Evolutionary conservation across 2,329 filamentous ascomycete genomes (phyloP).

Genomic region (Uncinocarpus reesii): DNA sequence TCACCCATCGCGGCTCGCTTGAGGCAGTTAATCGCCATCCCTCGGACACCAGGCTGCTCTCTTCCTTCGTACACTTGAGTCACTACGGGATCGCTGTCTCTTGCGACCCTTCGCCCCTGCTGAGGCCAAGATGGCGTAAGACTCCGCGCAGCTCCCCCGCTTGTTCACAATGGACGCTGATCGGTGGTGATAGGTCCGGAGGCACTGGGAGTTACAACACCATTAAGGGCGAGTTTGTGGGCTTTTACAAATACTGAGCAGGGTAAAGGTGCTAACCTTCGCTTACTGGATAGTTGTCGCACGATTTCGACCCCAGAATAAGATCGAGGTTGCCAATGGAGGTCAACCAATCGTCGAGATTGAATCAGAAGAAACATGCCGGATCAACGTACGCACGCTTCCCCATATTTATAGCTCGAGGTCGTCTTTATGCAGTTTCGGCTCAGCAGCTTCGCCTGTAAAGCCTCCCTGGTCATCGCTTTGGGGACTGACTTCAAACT

Average conservation of each 20-base stretch:
- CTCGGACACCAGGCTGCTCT: neutral
- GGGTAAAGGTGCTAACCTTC: slow-evolving; percentile 4
- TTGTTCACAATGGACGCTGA: slow-evolving; percentile 12
- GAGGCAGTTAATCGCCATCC: neutral
- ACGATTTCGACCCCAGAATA: slow-evolving; percentile 95
- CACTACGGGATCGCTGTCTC: neutral
- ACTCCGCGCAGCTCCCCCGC: slow-evolving; percentile 10
- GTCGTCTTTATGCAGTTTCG: too few relatives aligned
- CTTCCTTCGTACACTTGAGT: too few relatives aligned
- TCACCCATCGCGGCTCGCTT: neutral
- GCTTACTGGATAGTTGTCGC: slow-evolving; percentile 63
- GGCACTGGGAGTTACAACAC: slow-evolving; percentile 35
- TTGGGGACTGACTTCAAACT: slow-evolving; percentile 9
- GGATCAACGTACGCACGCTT: slow-evolving; percentile 63
- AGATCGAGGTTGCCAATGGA: slow-evolving; percentile 77
- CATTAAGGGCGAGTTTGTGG: slow-evolving; percentile 41
- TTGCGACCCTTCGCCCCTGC: neutral
- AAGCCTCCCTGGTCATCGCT: neutral
- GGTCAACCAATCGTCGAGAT: slow-evolving; percentile 88
- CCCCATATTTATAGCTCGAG: too few relatives aligned
- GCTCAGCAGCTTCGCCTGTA: neutral
- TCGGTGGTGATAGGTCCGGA: slow-evolving; percentile 23
- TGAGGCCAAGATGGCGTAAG: slow-evolving; percentile 38
- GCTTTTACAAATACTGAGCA: neutral
- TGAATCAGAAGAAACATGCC: slow-evolving; percentile 78